Evolutionary conservation across 2,329 filamentous ascomycete species (phyloP), one percentile per base, ranked within the genome.

Genomic region (Colletotrichum spaethianum): DNA sequence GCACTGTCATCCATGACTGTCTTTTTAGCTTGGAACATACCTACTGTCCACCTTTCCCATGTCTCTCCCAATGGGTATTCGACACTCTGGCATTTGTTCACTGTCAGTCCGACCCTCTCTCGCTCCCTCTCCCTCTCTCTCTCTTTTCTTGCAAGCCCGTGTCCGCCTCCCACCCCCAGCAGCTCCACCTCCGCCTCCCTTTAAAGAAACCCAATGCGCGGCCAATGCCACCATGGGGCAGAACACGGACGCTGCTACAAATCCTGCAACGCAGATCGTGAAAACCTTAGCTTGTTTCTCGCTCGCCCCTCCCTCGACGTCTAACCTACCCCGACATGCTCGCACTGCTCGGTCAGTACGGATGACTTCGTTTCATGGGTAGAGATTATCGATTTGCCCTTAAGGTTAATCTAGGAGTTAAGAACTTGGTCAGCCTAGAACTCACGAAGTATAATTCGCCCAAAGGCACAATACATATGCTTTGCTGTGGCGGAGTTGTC

Each of bases 161-260:
- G 26, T 36, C 26, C 16, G 16, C 16, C 16, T 20, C 52, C 48
- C 11, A 6, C 48, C 23, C 50, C 28, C 6, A 12, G n/a, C 28
- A 23, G 2, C 31, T 23, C 11, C 31, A 20, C 28, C 50, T 18
- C 12, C 40, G 18, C 40, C 40, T 18, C 16, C 14, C 1, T 18
- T 4, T 18, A 36, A 9, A 46, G 0, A 53, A 53, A 31, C 28
- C 50, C 7, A 53, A 20, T 5, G 44, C n/a, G 1, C 44, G 1
- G 23, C 4, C 23, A 50, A 50, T 50, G 61, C 33, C 57, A 53
- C 42, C 2, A 76, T 77, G 56, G 85, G 83, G n/a, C 38, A 7
- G 4, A n/a, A 23, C 33, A 57, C n/a, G 16, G n/a, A 26, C n/a
- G 12, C 26, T 56, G 36, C 53, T 18, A 16, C 33, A 14, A 18